Conservation (phyloP, 129 eudicot species). For the Pulicaria dysenterica region DNA sequence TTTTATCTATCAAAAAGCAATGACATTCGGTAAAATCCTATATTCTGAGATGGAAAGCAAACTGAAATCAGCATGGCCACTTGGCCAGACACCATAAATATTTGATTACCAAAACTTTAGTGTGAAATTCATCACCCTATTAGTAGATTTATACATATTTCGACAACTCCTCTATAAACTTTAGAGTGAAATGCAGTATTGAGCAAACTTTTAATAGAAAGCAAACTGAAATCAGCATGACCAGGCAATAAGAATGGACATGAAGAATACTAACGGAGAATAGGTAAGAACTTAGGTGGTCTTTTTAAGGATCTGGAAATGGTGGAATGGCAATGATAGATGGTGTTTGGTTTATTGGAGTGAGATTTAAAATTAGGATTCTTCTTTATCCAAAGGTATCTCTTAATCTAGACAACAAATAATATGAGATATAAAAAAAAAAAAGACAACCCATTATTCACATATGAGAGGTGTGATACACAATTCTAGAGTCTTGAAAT, state of each 20-base stretch:
- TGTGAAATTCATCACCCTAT: background rate
- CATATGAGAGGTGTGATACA: no score
- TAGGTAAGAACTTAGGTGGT: background rate
- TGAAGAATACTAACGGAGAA: background rate
- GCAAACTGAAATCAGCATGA: background rate
- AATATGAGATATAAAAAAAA: no score
- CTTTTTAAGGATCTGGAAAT: background rate
- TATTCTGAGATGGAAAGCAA: background rate
- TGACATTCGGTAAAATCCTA: background rate
- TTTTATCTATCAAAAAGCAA: slow-evolving; percentile 16
- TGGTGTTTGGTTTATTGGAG: background rate
- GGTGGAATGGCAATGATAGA: background rate
- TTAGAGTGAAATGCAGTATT: background rate
- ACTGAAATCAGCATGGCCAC: background rate
- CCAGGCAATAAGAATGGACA: background rate
- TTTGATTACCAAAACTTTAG: background rate
- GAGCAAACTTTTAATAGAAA: background rate
- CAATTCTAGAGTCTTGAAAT: no score
- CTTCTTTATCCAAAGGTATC: no score
- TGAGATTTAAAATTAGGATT: no score
- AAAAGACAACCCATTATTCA: no score
- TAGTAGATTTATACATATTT: background rate
- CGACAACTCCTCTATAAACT: background rate
- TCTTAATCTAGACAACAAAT: no score
- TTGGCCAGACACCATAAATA: no score